Conservation (phyloP, 345 rosid species). For the Carallia pectinifolia region DNA sequence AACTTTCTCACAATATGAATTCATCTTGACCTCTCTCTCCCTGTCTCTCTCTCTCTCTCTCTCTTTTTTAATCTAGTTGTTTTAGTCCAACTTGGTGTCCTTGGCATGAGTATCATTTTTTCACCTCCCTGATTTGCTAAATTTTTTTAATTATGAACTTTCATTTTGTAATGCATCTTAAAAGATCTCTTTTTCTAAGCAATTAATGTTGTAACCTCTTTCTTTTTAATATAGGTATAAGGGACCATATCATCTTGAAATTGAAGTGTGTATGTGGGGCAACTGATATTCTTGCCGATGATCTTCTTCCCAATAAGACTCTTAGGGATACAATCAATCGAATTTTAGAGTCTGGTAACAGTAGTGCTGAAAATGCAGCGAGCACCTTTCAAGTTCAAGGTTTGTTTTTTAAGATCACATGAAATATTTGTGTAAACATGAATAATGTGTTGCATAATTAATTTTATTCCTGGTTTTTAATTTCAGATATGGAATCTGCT, state of each 20-base stretch:
- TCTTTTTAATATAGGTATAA: slow-evolving; percentile 57
- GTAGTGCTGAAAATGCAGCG: slow-evolving; percentile 80
- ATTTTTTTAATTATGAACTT: too few relatives aligned
- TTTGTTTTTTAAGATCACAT: slow-evolving; percentile 28
- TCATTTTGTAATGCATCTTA: not conserved
- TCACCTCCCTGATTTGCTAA: too few relatives aligned
- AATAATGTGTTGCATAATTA: not conserved
- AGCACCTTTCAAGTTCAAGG: slow-evolving; percentile 88
- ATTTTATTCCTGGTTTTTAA: not conserved
- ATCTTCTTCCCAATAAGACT: slow-evolving; percentile 95
- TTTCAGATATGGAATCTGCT: slow-evolving; percentile 48
- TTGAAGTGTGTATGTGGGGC: slow-evolving; percentile 86
- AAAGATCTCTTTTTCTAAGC: not conserved
- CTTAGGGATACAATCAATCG: slow-evolving; percentile 90
- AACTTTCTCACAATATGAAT: too few relatives aligned
- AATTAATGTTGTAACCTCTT: not conserved
- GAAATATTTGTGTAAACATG: not conserved
- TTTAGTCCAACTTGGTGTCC: too few relatives aligned
- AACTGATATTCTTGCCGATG: slow-evolving; percentile 80
- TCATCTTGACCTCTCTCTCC: too few relatives aligned
- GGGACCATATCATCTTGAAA: slow-evolving; percentile 75
- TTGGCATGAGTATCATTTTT: too few relatives aligned
- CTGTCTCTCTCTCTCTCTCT: too few relatives aligned
- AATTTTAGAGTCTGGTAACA: slow-evolving; percentile 86
- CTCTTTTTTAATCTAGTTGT: too few relatives aligned